A percentile compares a stretch with the other conserved stretches of the same genome.
phyloP scores from a whole-genome alignment of 2,329 filamentous ascomycete genomes.

The Mollisia scopiformis region DNA sequence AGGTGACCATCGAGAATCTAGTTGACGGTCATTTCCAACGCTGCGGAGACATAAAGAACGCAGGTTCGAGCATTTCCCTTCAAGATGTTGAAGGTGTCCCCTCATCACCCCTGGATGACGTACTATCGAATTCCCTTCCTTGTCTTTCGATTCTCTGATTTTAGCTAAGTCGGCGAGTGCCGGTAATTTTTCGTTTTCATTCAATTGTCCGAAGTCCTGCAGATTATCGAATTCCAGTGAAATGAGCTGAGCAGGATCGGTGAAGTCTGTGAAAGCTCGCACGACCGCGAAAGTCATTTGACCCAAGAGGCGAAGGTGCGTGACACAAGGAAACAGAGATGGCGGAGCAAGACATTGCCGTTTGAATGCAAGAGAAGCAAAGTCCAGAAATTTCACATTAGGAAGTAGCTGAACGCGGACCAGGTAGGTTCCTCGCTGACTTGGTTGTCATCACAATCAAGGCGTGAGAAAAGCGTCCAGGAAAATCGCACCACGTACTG shows the following conservation, averaged over 20 bases:
- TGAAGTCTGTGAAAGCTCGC: not conserved
- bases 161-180: not conserved
- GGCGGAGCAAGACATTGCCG: not conserved
- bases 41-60: not conserved
- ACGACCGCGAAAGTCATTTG: slow-evolving; percentile 3
- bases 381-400: not conserved
- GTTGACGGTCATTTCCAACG: not conserved
- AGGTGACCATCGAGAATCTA: not conserved
- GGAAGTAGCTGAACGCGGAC: not conserved
- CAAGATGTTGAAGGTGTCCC: not conserved
- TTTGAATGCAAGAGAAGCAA: not conserved
- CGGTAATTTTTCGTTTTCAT: not conserved
- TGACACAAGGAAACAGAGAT: not conserved
- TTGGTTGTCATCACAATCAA: not conserved
- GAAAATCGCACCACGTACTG: not conserved
- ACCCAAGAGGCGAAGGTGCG: not conserved
- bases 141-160: not conserved
- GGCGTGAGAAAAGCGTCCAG: slow-evolving; percentile 1
- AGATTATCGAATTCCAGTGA: slow-evolving; percentile 1
- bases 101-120: slow-evolving; percentile 4
- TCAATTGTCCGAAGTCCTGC: not conserved
- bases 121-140: not conserved
- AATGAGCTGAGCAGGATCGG: not conserved
- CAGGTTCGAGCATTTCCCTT: not conserved
- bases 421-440: not conserved